These are phyloP conservation scores for Sphaerulina musiva DNA, from an alignment of 2,329 filamentous ascomycete species.

Conservation along the genomic window DNA sequence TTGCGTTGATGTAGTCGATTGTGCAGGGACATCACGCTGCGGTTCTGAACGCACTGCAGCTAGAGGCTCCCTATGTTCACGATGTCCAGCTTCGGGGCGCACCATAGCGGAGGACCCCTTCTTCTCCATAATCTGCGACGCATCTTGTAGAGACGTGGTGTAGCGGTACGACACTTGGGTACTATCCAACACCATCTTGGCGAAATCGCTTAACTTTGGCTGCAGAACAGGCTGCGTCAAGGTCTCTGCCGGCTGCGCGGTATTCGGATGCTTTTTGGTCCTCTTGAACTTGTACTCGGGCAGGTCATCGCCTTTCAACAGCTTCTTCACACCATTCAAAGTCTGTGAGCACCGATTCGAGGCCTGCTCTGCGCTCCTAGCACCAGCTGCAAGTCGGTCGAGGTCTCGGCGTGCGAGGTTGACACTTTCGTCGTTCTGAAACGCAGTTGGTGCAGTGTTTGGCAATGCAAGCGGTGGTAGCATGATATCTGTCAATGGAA, in stretches of 20 bases:
- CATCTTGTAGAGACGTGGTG: conserved; percentile 25
- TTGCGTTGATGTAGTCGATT: neutral
- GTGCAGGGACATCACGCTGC: neutral
- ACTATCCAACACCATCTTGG: conserved; percentile 47
- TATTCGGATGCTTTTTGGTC: conserved; percentile 9
- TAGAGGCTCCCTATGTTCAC: too few species aligned
- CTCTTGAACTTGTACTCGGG: conserved; percentile 54
- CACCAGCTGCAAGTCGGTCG: conserved; percentile 65
- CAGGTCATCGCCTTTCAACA: conserved; percentile 65
- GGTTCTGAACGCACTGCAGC: neutral
- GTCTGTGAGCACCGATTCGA: conserved; percentile 64
- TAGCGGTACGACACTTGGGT: conserved; percentile 36
- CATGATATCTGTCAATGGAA: conserved; percentile 37
- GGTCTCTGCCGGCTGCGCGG: conserved; percentile 1
- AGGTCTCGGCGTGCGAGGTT: conserved; percentile 41
- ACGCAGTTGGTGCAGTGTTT: conserved; percentile 35
- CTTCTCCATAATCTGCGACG: neutral
- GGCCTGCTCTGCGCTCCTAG: conserved; percentile 50
- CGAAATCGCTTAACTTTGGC: conserved; percentile 46
- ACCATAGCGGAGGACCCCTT: neutral
- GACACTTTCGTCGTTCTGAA: conserved; percentile 23
- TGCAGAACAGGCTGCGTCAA: conserved; percentile 11
- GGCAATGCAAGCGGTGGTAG: conserved; percentile 41
- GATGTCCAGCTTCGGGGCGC: too few species aligned
- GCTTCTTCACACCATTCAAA: conserved; percentile 65